Evolutionary conservation across 2,329 filamentous ascomycete species (phyloP).

Genomic region (Stagonosporopsis vannaccii): DNA sequence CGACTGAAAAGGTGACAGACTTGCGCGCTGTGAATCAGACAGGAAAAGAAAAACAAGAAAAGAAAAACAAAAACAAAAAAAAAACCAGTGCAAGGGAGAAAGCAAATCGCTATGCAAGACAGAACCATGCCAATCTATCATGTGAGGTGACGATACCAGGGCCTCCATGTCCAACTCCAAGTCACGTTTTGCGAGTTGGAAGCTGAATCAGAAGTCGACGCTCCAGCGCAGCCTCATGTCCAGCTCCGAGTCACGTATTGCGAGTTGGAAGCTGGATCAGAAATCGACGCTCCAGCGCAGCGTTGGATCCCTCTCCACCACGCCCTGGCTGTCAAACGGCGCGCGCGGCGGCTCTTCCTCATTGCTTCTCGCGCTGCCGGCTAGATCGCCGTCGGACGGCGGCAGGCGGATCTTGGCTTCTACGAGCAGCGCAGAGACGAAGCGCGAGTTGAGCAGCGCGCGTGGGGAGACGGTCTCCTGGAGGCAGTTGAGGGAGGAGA

Average conservation of each 20-base stretch:
- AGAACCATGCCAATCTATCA: constrained; percentile 1
- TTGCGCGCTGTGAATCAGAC: not conserved
- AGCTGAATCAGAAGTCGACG: no score
- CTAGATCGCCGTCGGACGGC: constrained; percentile 39
- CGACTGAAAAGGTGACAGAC: not conserved
- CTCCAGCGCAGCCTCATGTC: no score
- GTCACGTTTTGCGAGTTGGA: no score
- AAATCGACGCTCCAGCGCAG: constrained; percentile 55
- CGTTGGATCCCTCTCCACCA: constrained; percentile 45
- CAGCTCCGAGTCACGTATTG: no score
- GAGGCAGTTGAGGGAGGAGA: constrained; percentile 48
- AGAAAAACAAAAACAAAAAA: not conserved
- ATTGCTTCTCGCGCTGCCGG: constrained; percentile 19
- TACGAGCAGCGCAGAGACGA: constrained; percentile 48
- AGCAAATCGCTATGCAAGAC: constrained; percentile 3
- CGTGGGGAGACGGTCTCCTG: constrained; percentile 49
- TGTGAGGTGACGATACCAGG: constrained; percentile 3
- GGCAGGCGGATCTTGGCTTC: constrained; percentile 50
- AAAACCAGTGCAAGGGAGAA: not conserved
- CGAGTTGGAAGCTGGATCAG: constrained; percentile 20
- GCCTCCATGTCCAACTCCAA: no score
- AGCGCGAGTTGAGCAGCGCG: constrained; percentile 44
- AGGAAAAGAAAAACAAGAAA: no score
- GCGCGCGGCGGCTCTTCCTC: constrained; percentile 27
- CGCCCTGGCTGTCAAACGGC: constrained; percentile 46